Conservation (phyloP, 192 early-diverging fungal species). For the Coemansia sp. region DNA sequence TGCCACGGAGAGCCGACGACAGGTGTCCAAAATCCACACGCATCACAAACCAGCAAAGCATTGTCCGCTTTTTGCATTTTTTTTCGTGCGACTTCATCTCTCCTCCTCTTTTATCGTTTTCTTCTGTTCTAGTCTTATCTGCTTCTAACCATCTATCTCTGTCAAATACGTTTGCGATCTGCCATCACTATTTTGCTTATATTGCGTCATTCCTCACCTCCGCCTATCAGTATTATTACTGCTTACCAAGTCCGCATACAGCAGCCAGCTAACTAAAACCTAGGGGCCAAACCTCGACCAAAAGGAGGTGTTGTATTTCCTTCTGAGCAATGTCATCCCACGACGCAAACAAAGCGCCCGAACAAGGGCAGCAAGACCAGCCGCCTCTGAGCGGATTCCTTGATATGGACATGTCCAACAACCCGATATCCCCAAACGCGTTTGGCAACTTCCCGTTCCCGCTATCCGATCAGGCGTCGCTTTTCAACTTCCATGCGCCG, state of each 20-base stretch:
- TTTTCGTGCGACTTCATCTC: too few relatives aligned
- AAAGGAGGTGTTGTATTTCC: background rate
- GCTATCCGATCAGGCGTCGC: conserved; percentile 48
- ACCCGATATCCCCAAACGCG: background rate
- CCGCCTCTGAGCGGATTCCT: conserved; percentile 13
- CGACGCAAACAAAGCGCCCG: conserved; percentile 8
- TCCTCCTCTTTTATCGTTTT: too few relatives aligned
- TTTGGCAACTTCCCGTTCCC: conserved; percentile 49
- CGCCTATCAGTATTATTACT: background rate
- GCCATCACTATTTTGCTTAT: too few relatives aligned
- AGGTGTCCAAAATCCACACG: too few relatives aligned
- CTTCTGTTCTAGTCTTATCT: too few relatives aligned
- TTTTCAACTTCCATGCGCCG: conserved; percentile 56
- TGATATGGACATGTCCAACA: conserved; percentile 19
- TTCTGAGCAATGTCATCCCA: conserved; percentile 1
- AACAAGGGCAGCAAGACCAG: conserved; percentile 10
- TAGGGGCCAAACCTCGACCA: background rate
- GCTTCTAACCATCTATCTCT: too few relatives aligned
- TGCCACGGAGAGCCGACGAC: too few relatives aligned
- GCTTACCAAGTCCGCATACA: background rate
- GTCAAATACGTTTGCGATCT: too few relatives aligned
- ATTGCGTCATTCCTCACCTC: too few relatives aligned
- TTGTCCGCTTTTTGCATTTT: too few relatives aligned
- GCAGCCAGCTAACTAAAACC: background rate
- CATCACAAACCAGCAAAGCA: too few relatives aligned